Evolutionary conservation across 768 basidiomycete species (phyloP).

Genomic region (Suillus spraguei): DNA sequence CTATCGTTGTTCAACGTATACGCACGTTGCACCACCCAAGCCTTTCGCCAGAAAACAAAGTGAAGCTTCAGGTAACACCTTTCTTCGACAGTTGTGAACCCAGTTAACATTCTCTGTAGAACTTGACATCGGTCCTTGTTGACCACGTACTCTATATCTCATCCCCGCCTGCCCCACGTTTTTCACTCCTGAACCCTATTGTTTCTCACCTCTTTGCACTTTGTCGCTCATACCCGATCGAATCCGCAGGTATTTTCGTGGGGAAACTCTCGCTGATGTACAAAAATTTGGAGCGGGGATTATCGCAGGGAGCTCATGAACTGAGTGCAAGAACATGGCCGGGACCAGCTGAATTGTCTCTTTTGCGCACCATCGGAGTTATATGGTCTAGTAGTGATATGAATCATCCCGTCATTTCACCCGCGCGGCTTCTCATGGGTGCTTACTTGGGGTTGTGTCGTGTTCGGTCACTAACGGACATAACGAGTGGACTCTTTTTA

Average conservation of each 20-base stretch:
- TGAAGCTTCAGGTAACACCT: slow-evolving; percentile 78
- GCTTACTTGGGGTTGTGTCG: slow-evolving; percentile 88
- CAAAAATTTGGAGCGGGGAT: slow-evolving; percentile 86
- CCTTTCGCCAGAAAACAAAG: slow-evolving; percentile 88
- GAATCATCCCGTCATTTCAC: slow-evolving; percentile 86
- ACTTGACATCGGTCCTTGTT: slow-evolving; percentile 74
- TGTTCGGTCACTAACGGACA: slow-evolving; percentile 71
- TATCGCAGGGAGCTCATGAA: slow-evolving; percentile 66
- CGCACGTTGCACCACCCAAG: slow-evolving; percentile 91
- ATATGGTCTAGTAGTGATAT: slow-evolving; percentile 96
- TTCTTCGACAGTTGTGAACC: slow-evolving; percentile 3
- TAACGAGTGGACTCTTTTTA: slow-evolving; percentile 87
- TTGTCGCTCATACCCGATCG: slow-evolving; percentile 78
- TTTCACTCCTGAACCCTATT: slow-evolving; percentile 62
- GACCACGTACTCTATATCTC: slow-evolving; percentile 86
- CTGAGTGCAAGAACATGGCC: slow-evolving; percentile 85
- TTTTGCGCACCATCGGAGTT: slow-evolving; percentile 78
- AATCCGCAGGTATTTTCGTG: slow-evolving; percentile 77
- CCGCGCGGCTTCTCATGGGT: slow-evolving; percentile 85
- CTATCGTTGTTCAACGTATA: slow-evolving; percentile 86
- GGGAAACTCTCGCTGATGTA: slow-evolving; percentile 88
- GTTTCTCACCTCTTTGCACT: slow-evolving; percentile 81
- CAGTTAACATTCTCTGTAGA: slow-evolving; percentile 42
- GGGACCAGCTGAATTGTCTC: slow-evolving; percentile 74
- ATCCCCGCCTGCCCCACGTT: slow-evolving; percentile 60